phyloP scores from a whole-genome alignment of 179 eudicot genomes.

The Vitellaria paradoxa region DNA sequence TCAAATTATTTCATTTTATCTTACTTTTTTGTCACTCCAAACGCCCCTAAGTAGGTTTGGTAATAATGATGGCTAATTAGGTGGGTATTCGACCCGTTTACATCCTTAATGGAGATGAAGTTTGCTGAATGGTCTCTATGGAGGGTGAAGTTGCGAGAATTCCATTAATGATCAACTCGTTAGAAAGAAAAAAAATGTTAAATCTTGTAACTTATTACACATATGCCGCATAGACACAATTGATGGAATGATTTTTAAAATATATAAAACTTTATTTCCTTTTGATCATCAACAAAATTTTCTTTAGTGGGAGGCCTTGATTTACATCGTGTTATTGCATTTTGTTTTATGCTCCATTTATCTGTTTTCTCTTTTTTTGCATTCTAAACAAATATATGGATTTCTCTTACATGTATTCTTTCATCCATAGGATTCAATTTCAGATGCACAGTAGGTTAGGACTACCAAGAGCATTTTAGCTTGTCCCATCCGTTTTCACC shows the following conservation, averaged over 20 bases:
- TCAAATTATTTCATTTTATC: no score
- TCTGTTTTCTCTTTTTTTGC: no score
- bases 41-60: no score
- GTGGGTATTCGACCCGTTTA: no score
- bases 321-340: background rate
- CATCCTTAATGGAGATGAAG: background rate
- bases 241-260: background rate
- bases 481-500: slow-evolving; percentile 74
- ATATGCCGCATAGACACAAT: background rate
- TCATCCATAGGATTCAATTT: slow-evolving; percentile 24
- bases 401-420: slow-evolving; percentile 20
- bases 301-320: background rate
- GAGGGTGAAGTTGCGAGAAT: background rate
- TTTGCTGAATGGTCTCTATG: background rate
- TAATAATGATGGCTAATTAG: no score
- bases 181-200: background rate
- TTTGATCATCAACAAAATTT: background rate
- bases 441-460: slow-evolving; percentile 29
- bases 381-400: background rate
- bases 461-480: slow-evolving; percentile 48
- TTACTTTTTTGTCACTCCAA: no score
- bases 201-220: background rate
- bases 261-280: background rate
- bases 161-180: background rate
- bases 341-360: background rate